A percentile compares a stretch with the other conserved stretches of the same genome.
Conservation (phyloP, 768 basidiomycete species). For the Tylopilus felleus region DNA sequence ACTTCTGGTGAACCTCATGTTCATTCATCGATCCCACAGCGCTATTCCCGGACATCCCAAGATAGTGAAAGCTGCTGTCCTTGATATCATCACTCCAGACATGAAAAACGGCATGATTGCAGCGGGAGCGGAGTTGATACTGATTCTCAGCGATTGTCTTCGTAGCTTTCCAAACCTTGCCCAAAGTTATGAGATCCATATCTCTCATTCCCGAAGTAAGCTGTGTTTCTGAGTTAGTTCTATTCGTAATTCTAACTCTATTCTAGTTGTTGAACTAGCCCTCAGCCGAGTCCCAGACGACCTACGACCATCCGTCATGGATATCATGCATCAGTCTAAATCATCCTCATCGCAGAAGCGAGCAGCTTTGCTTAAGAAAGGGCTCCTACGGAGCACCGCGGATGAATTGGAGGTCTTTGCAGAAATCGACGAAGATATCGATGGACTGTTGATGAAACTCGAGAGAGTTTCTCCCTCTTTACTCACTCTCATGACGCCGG, state of each 20-base stretch:
- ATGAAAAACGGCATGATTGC: conserved; percentile 58
- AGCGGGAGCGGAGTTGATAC: conserved; percentile 71
- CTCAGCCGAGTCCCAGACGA: conserved; percentile 60
- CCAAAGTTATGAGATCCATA: conserved; percentile 67
- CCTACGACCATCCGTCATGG: conserved; percentile 53
- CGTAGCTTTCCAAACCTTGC: conserved; percentile 68
- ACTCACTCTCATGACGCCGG: conserved; percentile 43
- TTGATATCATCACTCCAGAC: conserved; percentile 83
- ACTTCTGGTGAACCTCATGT: neutral
- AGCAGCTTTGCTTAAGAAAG: conserved; percentile 63
- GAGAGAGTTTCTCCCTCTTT: conserved; percentile 60
- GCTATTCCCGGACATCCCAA: conserved; percentile 71
- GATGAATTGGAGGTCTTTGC: conserved; percentile 74
- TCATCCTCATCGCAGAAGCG: conserved; percentile 67
- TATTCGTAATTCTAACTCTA: neutral
- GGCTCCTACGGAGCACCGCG: conserved; percentile 58
- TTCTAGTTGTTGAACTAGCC: conserved; percentile 61
- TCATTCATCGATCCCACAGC: conserved; percentile 33
- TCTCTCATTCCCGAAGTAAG: conserved; percentile 74
- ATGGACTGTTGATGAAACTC: conserved; percentile 49
- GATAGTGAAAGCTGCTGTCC: conserved; percentile 67
- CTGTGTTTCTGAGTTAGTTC: conserved; percentile 4
- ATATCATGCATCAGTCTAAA: conserved; percentile 65
- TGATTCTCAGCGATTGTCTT: conserved; percentile 63
- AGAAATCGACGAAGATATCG: conserved; percentile 64